These are phyloP conservation scores for Clonostachys sp. DNA, from an alignment of 2,329 filamentous ascomycete genomes.

Conservation along the genomic window DNA sequence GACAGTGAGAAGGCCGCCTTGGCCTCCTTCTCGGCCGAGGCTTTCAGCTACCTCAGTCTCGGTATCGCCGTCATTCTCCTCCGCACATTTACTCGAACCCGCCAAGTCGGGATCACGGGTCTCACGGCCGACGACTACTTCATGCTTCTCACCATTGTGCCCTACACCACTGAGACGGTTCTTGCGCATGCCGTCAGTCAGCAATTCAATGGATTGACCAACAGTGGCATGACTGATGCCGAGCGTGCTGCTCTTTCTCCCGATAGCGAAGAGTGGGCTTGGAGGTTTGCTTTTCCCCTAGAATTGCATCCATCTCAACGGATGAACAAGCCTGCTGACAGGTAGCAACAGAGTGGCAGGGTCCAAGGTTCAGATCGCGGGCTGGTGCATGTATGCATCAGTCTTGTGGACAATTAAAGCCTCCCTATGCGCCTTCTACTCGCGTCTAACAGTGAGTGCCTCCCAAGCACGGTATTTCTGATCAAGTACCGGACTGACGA, in stretches of 20 bases:
- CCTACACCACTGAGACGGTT: slow-evolving; percentile 43
- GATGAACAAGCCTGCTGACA: slow-evolving; percentile 8
- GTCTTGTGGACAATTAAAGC: slow-evolving; percentile 47
- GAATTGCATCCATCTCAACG: background rate
- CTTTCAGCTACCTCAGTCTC: slow-evolving; percentile 1
- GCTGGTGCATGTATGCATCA: slow-evolving; percentile 44
- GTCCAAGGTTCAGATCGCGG: slow-evolving; percentile 47
- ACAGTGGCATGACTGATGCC: slow-evolving; percentile 47
- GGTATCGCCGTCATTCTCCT: background rate
- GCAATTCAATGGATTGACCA: slow-evolving; percentile 40
- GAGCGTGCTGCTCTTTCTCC: slow-evolving; percentile 35
- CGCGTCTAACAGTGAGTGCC: slow-evolving; percentile 36
- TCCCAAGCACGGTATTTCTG: slow-evolving; percentile 4
- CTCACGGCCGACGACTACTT: slow-evolving; percentile 3
- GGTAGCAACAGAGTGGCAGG: slow-evolving; percentile 35
- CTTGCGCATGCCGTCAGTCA: slow-evolving; percentile 41
- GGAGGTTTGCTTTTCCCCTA: slow-evolving; percentile 5
- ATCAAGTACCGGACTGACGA: too few species aligned
- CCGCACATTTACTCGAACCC: slow-evolving; percentile 13
- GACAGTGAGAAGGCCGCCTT: too few species aligned
- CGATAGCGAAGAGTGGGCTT: slow-evolving; percentile 31
- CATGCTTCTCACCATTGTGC: slow-evolving; percentile 17
- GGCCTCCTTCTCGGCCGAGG: slow-evolving; percentile 1
- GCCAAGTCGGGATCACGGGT: slow-evolving; percentile 7
- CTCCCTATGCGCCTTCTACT: slow-evolving; percentile 47